These are phyloP conservation scores for Phoenix dactylifera DNA, from an alignment of 176 grass and related monocot species.

Conservation along the genomic window DNA sequence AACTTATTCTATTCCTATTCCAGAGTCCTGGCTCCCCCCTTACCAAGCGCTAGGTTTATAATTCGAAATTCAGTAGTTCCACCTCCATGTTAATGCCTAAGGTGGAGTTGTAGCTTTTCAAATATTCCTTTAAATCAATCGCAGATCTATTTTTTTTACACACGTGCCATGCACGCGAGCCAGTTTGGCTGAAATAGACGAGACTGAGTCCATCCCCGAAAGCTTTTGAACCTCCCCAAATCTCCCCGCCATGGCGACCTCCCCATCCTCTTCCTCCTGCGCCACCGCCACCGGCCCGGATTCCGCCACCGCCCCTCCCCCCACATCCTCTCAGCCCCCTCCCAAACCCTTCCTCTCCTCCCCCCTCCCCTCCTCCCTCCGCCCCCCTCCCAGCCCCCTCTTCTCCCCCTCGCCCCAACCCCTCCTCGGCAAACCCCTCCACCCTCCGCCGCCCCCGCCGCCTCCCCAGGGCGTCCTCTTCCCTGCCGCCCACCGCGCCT, in stretches of 20 bases:
- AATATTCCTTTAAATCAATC: too few relatives aligned
- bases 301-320: constrained; percentile 4
- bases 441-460: constrained; percentile 16
- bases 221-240: too few relatives aligned
- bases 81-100: too few relatives aligned
- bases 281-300: constrained; percentile 4
- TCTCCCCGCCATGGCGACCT: constrained; percentile 7
- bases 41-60: too few relatives aligned
- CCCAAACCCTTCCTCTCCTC: constrained; percentile 28
- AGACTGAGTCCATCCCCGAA: too few relatives aligned
- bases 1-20: too few relatives aligned
- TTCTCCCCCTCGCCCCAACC: constrained; percentile 7
- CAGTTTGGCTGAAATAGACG: too few relatives aligned
- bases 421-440: constrained; percentile 23
- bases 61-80: too few relatives aligned
- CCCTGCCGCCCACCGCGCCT: constrained; percentile 9
- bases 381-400: constrained; percentile 4
- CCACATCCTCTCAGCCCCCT: constrained; percentile 19
- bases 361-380: constrained; percentile 23
- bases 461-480: constrained; percentile 25
- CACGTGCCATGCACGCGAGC: too few relatives aligned
- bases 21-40: too few relatives aligned
- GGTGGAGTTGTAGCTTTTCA: too few relatives aligned
- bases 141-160: too few relatives aligned
- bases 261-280: constrained; percentile 28